Percentiles rank a stretch among this genome's conserved stretches.
These are phyloP conservation scores for Lactarius evosmus DNA, from an alignment of 768 basidiomycete genomes.

Conservation along the genomic window DNA sequence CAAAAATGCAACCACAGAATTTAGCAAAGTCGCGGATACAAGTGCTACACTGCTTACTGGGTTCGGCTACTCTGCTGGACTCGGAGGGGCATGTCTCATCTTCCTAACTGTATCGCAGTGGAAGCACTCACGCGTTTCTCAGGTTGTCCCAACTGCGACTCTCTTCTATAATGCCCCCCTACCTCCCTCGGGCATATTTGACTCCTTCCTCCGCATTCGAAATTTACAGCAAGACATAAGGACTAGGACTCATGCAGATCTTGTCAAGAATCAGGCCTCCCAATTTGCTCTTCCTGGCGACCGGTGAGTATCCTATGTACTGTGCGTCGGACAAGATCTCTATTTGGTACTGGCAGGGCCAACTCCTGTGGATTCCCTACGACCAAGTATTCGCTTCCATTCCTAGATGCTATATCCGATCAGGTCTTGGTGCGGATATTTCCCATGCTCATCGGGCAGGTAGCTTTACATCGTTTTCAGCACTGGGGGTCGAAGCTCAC, in stretches of 20 bases:
- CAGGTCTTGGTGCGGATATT: slow-evolving; percentile 36
- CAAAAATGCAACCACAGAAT: background rate
- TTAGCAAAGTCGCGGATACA: background rate
- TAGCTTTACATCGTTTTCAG: slow-evolving; percentile 30
- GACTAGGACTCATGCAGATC: slow-evolving; percentile 37
- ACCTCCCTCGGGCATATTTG: slow-evolving; percentile 45
- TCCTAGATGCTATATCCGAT: slow-evolving; percentile 42
- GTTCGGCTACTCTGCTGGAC: background rate
- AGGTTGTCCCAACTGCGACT: background rate
- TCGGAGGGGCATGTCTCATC: slow-evolving; percentile 39
- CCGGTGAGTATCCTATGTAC: slow-evolving; percentile 20
- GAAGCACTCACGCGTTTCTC: slow-evolving; percentile 33
- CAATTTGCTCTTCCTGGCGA: too few species aligned
- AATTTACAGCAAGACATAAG: slow-evolving; percentile 35
- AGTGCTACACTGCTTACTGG: background rate
- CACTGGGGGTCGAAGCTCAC: slow-evolving; percentile 40
- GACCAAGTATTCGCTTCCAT: slow-evolving; percentile 32
- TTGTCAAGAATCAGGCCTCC: slow-evolving; percentile 36
- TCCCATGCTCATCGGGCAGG: background rate
- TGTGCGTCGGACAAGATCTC: background rate
- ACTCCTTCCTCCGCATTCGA: slow-evolving; percentile 43
- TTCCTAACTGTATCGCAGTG: slow-evolving; percentile 32
- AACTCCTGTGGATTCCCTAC: slow-evolving; percentile 40
- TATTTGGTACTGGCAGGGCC: background rate
- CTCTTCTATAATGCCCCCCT: slow-evolving; percentile 56